Evolutionary conservation across 2,329 filamentous ascomycete genomes (phyloP).

Genomic region (Furcasterigmium furcatum): DNA sequence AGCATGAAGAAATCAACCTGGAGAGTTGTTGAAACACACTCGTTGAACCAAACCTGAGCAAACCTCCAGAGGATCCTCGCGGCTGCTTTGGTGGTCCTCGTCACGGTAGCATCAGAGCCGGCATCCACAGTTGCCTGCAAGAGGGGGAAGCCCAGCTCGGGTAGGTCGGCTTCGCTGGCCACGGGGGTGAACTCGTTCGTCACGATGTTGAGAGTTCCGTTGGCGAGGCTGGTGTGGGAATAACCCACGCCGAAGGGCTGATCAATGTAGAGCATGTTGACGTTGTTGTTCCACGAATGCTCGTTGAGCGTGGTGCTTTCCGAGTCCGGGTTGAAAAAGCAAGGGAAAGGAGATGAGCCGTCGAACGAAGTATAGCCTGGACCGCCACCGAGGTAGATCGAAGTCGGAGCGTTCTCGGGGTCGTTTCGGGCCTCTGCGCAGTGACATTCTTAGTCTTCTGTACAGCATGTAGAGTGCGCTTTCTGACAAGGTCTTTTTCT

Average conservation of each 20-base stretch:
- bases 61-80: constrained; percentile 22
- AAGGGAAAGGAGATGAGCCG: constrained; percentile 47
- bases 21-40: no score
- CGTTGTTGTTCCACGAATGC: constrained; percentile 60
- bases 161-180: constrained; percentile 19
- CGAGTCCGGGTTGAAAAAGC: constrained; percentile 45
- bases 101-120: constrained; percentile 35
- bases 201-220: constrained; percentile 14
- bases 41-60: constrained; percentile 50
- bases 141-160: constrained; percentile 45
- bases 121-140: constrained; percentile 42
- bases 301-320: constrained; percentile 50
- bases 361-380: constrained; percentile 57
- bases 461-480: no score
- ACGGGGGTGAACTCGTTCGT: constrained; percentile 15
- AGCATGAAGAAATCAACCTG: no score
- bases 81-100: constrained; percentile 43
- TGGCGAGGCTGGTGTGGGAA: constrained; percentile 20
- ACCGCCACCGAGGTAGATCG: constrained; percentile 61
- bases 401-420: constrained; percentile 50
- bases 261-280: constrained; percentile 69
- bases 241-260: constrained; percentile 44
- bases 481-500: no score
- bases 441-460: neutral
- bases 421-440: constrained; percentile 44